These are phyloP conservation scores for Fraxinus angustifolia DNA, from an alignment of 305 asterid genomes.

Conservation along the genomic window DNA sequence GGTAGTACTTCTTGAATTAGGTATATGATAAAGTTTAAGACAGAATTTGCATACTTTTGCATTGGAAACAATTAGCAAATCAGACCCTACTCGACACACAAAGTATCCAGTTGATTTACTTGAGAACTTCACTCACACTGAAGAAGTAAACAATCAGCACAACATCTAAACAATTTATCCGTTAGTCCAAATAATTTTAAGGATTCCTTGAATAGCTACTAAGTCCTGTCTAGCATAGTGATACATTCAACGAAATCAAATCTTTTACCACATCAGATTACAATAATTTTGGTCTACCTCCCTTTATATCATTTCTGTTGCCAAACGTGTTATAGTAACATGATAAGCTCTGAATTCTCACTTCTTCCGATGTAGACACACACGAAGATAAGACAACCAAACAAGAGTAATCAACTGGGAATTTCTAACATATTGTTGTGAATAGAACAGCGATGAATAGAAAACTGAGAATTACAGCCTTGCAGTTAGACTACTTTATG, in stretches of 20 bases:
- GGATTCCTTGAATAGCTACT: neutral
- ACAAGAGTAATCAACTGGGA: neutral
- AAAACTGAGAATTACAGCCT: neutral
- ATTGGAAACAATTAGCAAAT: neutral
- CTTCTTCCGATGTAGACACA: neutral
- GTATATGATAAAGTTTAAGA: neutral
- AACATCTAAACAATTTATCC: neutral
- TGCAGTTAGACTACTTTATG: neutral
- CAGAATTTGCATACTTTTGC: neutral
- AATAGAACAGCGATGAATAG: neutral
- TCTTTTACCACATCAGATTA: neutral
- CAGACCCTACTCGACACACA: neutral
- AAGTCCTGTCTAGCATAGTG: neutral
- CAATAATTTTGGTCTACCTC: neutral
- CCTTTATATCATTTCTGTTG: neutral
- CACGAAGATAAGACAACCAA: neutral
- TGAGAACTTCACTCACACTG: neutral
- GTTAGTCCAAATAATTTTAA: neutral
- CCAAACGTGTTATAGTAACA: neutral
- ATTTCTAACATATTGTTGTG: neutral
- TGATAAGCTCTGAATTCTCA: neutral
- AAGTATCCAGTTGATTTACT: neutral
- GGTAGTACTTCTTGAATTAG: slow-evolving; percentile 12
- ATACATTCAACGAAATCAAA: neutral
- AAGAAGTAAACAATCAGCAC: neutral